phyloP scores from a whole-genome alignment of 2,329 filamentous ascomycete genomes.

The Epichloe festucae region DNA sequence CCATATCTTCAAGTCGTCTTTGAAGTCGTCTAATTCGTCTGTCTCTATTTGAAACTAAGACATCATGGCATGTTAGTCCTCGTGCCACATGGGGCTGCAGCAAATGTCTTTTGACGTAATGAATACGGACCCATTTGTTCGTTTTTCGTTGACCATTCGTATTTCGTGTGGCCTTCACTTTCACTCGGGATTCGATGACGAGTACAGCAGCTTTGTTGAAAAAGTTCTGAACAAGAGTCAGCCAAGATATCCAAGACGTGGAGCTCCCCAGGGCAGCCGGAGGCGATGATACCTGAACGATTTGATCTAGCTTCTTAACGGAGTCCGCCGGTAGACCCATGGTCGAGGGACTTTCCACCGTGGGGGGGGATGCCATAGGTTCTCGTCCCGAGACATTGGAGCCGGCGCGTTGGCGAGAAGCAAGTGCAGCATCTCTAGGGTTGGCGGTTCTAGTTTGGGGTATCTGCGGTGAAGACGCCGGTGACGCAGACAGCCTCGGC shows the following conservation, averaged over 20 bases:
- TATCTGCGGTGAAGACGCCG: constrained; percentile 57
- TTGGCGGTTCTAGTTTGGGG: constrained; percentile 57
- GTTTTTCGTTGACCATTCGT: constrained; percentile 40
- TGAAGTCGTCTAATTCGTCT: constrained; percentile 80
- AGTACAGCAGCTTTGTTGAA: constrained; percentile 77
- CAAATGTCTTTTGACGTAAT: not conserved
- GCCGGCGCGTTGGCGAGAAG: constrained; percentile 27
- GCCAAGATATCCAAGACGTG: not conserved
- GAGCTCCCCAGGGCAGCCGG: not conserved
- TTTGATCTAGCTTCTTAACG: constrained; percentile 75
- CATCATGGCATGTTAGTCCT: not conserved
- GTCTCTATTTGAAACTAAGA: constrained; percentile 85
- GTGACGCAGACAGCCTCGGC: constrained; percentile 53
- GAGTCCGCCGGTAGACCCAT: constrained; percentile 49
- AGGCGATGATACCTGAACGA: constrained; percentile 59
- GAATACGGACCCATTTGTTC: constrained; percentile 69
- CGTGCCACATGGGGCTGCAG: not conserved
- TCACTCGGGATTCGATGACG: constrained; percentile 68
- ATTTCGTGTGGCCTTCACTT: constrained; percentile 40
- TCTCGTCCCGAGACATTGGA: constrained; percentile 31
- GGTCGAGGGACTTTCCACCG: constrained; percentile 29
- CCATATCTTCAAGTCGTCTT: constrained; percentile 71
- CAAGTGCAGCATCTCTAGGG: constrained; percentile 46
- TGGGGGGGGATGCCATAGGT: constrained; percentile 31
- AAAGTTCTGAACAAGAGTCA: constrained; percentile 56